phyloP scores from a whole-genome alignment of 495 filamentous ascomycete genomes.

The Penicillium robsamsonii region DNA sequence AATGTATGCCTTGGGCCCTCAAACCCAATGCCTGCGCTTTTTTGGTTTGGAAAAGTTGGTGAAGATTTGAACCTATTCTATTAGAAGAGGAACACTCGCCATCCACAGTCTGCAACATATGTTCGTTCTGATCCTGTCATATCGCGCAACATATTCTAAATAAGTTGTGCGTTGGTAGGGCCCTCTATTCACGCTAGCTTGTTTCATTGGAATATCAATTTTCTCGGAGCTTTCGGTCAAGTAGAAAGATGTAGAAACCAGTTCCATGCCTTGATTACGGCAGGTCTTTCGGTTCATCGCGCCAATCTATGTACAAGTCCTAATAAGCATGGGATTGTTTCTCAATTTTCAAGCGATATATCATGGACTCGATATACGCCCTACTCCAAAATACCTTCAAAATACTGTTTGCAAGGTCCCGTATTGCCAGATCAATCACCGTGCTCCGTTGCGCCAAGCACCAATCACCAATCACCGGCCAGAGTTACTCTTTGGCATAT shows the following conservation, averaged over 20 bases:
- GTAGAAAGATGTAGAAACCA: background rate
- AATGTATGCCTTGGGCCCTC: background rate
- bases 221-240: background rate
- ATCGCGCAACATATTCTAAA: background rate
- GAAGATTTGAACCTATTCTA: background rate
- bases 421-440: too few relatives aligned
- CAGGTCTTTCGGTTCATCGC: too few relatives aligned
- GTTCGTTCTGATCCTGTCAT: background rate
- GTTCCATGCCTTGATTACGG: too few relatives aligned
- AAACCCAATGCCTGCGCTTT: background rate
- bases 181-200: background rate
- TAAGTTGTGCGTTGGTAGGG: background rate
- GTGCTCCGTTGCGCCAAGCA: too few relatives aligned
- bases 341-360: too few relatives aligned
- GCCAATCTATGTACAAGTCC: too few relatives aligned
- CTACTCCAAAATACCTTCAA: background rate
- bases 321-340: too few relatives aligned
- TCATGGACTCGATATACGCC: too few relatives aligned
- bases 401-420: too few relatives aligned
- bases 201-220: slow-evolving; percentile 7
- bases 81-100: background rate
- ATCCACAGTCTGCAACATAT: background rate
- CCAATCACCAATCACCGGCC: too few relatives aligned
- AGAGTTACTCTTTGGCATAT: too few relatives aligned
- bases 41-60: background rate